Base-by-base conservation (phyloP, 331 rosid species). In the Rosa hybrid region DNA sequence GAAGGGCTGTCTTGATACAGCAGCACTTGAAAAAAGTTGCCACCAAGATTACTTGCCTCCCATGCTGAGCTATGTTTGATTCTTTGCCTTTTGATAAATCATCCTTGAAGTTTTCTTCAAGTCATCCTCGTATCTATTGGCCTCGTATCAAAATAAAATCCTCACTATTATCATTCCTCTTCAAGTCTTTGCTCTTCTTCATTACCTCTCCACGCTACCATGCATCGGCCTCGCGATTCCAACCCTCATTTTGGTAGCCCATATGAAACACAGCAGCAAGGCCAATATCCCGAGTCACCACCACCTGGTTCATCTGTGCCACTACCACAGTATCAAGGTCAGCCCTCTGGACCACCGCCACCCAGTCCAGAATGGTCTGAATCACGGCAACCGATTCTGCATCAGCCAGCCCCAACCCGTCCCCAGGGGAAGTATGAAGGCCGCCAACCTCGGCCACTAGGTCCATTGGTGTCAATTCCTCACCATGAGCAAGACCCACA, bases 81-180 rank as follows among this genome's bases (percentile, higher is more conserved):
- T 85, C 98, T 88, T 91, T 94, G 56, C 96, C 94, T 86, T 80
- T 75, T 42, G 49, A 72, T 72, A 77, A 94, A 88, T 79, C 86
- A 87, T 94, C 92, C 96, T 89, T 91, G 89, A 85, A 90, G 91
- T 93, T 86, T 11, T 68, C 83, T 71, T 79, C 88, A 93, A 91
- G 98, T 91, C 82, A 91, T 93, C 81, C 90, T 70, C 88, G 44
- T 59, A 83, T 80, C 79, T 83, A 76, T 75, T 86, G 74, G 82
- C 87, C 67, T 73, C 83, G 12, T 1, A 3, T 68, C 72, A 8
- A 41, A 80, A 50, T 81, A 79, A 34, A 34, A 49, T 73, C 68
- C 83, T 65, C 63, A 78, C 39, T 86, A 50, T 83, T 34, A 63
- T 78, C 77, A 72, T 41, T 74, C 70, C 53, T 48, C 42, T 42